Evolutionary conservation across 2,329 filamentous ascomycete species (phyloP).

Genomic region (Xylaria digitata): DNA sequence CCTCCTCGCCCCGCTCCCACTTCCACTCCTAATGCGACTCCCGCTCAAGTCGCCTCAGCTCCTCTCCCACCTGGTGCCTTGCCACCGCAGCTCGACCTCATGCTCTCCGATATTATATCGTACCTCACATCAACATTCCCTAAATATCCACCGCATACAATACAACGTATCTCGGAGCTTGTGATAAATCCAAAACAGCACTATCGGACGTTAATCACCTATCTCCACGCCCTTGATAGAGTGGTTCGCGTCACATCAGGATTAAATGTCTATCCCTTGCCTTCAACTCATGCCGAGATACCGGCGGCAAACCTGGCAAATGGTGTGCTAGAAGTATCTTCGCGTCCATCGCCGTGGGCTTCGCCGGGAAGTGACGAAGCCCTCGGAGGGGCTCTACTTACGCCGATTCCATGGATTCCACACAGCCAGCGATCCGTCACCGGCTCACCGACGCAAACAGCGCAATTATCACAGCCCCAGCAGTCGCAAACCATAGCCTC

Average conservation of each 20-base stretch:
- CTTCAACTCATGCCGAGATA: conserved; percentile 70
- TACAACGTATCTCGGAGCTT: conserved; percentile 91
- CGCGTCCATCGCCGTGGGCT: conserved; percentile 52
- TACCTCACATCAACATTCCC: conserved; percentile 76
- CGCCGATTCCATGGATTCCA: conserved; percentile 89
- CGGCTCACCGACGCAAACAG: conserved; percentile 36
- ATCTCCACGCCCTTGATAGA: conserved; percentile 89
- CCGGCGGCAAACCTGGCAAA: conserved; percentile 69
- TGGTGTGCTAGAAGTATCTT: conserved; percentile 65
- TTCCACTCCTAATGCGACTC: conserved; percentile 49
- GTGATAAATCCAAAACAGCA: conserved; percentile 79
- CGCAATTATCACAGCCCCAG: conserved; percentile 21
- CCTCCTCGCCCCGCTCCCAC: conserved; percentile 44
- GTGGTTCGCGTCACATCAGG: conserved; percentile 90
- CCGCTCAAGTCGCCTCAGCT: conserved; percentile 34
- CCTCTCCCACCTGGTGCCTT: conserved; percentile 59
- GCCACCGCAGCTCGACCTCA: conserved; percentile 71
- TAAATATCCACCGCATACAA: conserved; percentile 84
- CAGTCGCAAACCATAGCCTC: conserved; percentile 40
- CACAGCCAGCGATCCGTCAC: conserved; percentile 45
- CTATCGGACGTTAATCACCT: conserved; percentile 84
- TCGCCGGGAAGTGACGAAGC: conserved; percentile 85
- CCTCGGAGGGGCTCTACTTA: conserved; percentile 88
- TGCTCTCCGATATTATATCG: conserved; percentile 69
- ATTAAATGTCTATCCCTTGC: conserved; percentile 83